These are phyloP conservation scores for Onygenales sp. DNA, from an alignment of 2,329 filamentous ascomycete species.

Conservation along the genomic window DNA sequence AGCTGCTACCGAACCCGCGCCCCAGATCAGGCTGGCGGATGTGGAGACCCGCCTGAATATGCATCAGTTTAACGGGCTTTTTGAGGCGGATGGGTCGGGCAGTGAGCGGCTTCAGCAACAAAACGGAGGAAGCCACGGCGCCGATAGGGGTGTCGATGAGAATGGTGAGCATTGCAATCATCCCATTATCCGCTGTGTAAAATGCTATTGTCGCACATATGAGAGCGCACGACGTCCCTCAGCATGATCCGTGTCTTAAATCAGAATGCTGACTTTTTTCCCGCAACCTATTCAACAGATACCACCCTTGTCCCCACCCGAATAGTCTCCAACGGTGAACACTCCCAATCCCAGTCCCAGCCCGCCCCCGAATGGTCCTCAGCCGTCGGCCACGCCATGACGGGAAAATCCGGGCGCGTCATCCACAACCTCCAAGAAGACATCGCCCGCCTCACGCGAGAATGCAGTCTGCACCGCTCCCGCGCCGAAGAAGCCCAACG, in stretches of 20 bases:
- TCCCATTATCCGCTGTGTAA: slow-evolving; percentile 6
- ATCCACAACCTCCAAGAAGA: slow-evolving; percentile 43
- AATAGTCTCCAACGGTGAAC: slow-evolving; percentile 22
- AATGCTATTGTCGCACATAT: slow-evolving; percentile 10
- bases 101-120: slow-evolving; percentile 1
- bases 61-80: slow-evolving; percentile 32
- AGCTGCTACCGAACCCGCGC: slow-evolving; percentile 6
- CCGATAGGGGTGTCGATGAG: not conserved
- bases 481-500: slow-evolving; percentile 39
- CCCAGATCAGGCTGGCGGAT: slow-evolving; percentile 29
- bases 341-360: slow-evolving; percentile 11
- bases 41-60: slow-evolving; percentile 35
- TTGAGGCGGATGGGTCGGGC: slow-evolving; percentile 21
- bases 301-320: slow-evolving; percentile 14
- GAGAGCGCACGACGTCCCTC: too few species aligned
- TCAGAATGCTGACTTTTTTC: too few species aligned
- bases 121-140: not conserved
- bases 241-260: too few species aligned
- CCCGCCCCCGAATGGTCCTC: slow-evolving; percentile 34
- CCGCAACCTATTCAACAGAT: too few species aligned
- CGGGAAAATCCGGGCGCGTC: slow-evolving; percentile 41
- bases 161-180: not conserved
- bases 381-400: slow-evolving; percentile 40
- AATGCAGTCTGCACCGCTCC: slow-evolving; percentile 36
- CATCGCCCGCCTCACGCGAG: slow-evolving; percentile 39